phyloP scores from a whole-genome alignment of 331 rosid genomes.

The Saraca asoca region DNA sequence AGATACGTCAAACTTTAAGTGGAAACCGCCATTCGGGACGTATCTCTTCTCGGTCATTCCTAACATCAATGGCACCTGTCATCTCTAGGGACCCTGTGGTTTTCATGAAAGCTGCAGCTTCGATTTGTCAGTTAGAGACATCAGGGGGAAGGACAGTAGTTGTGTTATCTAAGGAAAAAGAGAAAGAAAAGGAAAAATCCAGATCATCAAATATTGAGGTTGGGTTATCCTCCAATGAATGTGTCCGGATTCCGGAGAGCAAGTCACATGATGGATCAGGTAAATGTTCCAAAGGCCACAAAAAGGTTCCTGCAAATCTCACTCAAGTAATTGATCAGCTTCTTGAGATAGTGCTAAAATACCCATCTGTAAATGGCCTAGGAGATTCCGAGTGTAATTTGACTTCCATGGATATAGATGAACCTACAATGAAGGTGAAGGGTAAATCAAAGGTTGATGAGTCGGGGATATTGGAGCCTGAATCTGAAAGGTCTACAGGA shows the following conservation, averaged over 20 bases:
- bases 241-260: constrained; percentile 79
- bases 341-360: constrained; percentile 88
- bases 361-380: constrained; percentile 55
- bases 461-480: constrained; percentile 56
- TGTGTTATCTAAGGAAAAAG: constrained; percentile 77
- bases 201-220: constrained; percentile 64
- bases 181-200: constrained; percentile 85
- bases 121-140: constrained; percentile 89
- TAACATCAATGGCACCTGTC: constrained; percentile 91
- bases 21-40: constrained; percentile 89
- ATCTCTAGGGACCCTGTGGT: constrained; percentile 90
- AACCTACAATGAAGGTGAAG: constrained; percentile 82
- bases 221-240: constrained; percentile 73
- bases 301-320: constrained; percentile 87
- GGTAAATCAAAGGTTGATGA: constrained; percentile 94
- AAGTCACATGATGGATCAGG: constrained; percentile 75
- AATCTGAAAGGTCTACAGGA: constrained; percentile 83
- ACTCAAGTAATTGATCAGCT: constrained; percentile 96
- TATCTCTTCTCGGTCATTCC: constrained; percentile 67
- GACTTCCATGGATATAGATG: constrained; percentile 89
- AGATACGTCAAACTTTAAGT: constrained; percentile 79
- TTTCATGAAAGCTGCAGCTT: constrained; percentile 92
- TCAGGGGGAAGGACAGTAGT: constrained; percentile 87
- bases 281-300: constrained; percentile 81
- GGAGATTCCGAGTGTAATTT: constrained; percentile 51